phyloP scores from a whole-genome alignment of 441 rosid genomes.

The Breynia disticha region DNA sequence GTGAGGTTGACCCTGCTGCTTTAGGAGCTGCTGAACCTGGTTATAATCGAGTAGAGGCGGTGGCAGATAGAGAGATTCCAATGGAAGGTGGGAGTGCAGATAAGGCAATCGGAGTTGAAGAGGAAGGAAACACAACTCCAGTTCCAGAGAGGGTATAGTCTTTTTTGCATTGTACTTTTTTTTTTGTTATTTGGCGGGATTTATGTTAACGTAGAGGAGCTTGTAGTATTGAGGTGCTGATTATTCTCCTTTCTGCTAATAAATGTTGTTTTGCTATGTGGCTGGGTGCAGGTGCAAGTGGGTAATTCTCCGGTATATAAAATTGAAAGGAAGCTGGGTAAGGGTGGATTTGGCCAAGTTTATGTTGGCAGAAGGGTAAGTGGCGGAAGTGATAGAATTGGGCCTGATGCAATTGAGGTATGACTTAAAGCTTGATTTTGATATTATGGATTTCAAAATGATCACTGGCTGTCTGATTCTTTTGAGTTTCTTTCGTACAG shows the following conservation, averaged over 20 bases:
- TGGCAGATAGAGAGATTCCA: conserved; percentile 68
- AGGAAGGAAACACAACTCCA: conserved; percentile 69
- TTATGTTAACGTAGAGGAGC: not conserved
- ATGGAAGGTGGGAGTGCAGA: conserved; percentile 77
- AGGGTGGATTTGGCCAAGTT: conserved; percentile 98
- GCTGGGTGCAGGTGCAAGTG: conserved; percentile 37
- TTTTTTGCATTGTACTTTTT: conserved; percentile 14
- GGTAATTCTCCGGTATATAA: conserved; percentile 83
- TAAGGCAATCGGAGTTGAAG: conserved; percentile 61
- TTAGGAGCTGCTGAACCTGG: conserved; percentile 59
- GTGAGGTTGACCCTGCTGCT: conserved; percentile 57
- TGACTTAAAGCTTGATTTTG: conserved; percentile 6
- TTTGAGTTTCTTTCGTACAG: conserved; percentile 28
- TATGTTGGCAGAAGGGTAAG: conserved; percentile 81
- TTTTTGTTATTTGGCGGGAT: not conserved
- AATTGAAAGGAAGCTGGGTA: conserved; percentile 82
- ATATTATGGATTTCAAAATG: conserved; percentile 2
- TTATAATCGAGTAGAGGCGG: conserved; percentile 59
- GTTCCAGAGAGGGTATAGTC: conserved; percentile 77
- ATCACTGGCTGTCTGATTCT: conserved; percentile 3
- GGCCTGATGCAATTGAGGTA: conserved; percentile 95
- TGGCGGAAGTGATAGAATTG: conserved; percentile 72
- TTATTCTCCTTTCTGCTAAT: not conserved
- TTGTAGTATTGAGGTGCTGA: not conserved
- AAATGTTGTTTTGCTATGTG: conserved; percentile 1